phyloP scores from a whole-genome alignment of 768 basidiomycete genomes.

The Termitomyces sp. region DNA sequence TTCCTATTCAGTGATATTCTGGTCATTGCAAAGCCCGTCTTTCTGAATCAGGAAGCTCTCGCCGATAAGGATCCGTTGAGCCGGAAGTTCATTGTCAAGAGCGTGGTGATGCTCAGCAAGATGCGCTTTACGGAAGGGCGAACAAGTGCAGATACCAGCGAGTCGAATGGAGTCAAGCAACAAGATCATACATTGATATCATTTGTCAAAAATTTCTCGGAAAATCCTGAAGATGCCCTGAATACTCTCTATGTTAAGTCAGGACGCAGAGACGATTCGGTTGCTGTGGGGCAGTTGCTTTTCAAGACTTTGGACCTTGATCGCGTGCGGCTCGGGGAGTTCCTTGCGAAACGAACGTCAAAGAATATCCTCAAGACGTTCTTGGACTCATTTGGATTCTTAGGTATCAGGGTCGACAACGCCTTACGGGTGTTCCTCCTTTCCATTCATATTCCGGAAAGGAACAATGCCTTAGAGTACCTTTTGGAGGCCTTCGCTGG shows the following conservation, averaged over 20 bases:
- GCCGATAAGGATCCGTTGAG: constrained; percentile 65
- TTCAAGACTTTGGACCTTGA: constrained; percentile 86
- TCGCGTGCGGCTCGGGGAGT: constrained; percentile 76
- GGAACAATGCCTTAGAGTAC: constrained; percentile 49
- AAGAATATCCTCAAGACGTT: constrained; percentile 77
- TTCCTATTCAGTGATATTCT: constrained; percentile 97
- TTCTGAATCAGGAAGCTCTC: constrained; percentile 60
- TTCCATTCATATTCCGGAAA: constrained; percentile 57
- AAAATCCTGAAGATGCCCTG: constrained; percentile 79
- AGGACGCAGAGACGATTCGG: constrained; percentile 57
- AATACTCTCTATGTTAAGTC: constrained; percentile 61
- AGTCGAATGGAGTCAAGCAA: constrained; percentile 27
- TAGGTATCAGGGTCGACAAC: constrained; percentile 78
- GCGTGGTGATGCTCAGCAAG: constrained; percentile 72
- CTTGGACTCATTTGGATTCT: constrained; percentile 84
- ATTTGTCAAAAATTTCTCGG: constrained; percentile 77
- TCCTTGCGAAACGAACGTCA: constrained; percentile 70
- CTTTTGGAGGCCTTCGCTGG: constrained; percentile 81
- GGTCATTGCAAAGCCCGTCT: constrained; percentile 86
- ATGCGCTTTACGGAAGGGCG: constrained; percentile 69
- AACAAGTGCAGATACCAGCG: constrained; percentile 43
- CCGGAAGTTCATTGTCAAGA: constrained; percentile 84
- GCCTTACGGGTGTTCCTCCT: constrained; percentile 88
- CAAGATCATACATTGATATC: constrained; percentile 62
- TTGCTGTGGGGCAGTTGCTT: constrained; percentile 67